These are phyloP conservation scores for Monilinia vaccinii-corymbosi DNA, from an alignment of 2,329 filamentous ascomycete genomes.

Conservation along the genomic window DNA sequence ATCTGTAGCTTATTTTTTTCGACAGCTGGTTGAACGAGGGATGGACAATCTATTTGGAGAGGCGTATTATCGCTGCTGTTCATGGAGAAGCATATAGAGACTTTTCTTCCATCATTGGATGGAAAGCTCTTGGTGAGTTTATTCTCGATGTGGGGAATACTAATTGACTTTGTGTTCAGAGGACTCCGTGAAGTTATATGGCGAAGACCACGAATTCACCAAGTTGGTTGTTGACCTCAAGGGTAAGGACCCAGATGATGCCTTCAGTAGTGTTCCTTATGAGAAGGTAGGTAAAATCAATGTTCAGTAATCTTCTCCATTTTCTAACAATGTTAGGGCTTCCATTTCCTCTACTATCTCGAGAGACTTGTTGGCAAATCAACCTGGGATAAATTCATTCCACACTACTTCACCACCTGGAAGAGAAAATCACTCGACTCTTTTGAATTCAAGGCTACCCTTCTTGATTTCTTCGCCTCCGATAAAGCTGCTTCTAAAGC, in stretches of 20 bases:
- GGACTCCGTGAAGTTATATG: constrained; percentile 71
- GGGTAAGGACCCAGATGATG: constrained; percentile 88
- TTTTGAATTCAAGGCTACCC: constrained; percentile 85
- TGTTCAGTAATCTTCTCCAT: no score
- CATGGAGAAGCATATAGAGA: constrained; percentile 82
- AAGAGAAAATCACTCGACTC: constrained; percentile 82
- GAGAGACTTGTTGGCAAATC: constrained; percentile 75
- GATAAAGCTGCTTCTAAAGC: constrained; percentile 55
- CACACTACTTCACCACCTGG: constrained; percentile 85
- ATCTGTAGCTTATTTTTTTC: not conserved
- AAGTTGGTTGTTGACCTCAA: constrained; percentile 82
- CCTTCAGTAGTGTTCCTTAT: constrained; percentile 87
- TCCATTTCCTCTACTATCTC: constrained; percentile 85
- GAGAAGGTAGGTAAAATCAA: constrained; percentile 51
- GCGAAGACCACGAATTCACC: constrained; percentile 82
- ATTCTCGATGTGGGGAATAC: not conserved
- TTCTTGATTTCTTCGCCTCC: constrained; percentile 72
- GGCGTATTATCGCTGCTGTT: constrained; percentile 65
- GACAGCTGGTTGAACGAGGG: constrained; percentile 62
- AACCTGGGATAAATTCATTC: constrained; percentile 94
- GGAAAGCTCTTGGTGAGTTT: constrained; percentile 53
- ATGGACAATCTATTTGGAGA: constrained; percentile 93
- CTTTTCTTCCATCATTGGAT: constrained; percentile 93
- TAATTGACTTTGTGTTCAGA: constrained; percentile 33
- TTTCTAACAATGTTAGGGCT: constrained; percentile 42